Evolutionary conservation across 2,329 filamentous ascomycete genomes (phyloP).

Genomic region (Beauveria brongniartii): DNA sequence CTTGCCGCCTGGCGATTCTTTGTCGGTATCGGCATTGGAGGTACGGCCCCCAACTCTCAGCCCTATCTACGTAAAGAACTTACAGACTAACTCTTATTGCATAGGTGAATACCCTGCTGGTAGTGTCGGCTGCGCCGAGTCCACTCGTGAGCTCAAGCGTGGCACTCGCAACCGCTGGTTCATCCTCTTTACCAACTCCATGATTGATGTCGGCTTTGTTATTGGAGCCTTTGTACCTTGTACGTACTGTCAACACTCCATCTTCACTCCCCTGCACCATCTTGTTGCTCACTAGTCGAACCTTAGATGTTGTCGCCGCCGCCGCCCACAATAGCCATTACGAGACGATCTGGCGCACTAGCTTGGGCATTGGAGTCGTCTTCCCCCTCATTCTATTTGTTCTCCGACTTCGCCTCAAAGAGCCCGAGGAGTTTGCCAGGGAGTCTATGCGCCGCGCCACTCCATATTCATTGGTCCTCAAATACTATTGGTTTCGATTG

Average conservation of each 20-base stretch:
- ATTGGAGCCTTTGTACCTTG: slow-evolving; percentile 68
- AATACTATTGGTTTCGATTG: slow-evolving; percentile 69
- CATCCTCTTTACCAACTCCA: slow-evolving; percentile 80
- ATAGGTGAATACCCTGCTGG: slow-evolving; percentile 70
- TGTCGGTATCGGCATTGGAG: slow-evolving; percentile 69
- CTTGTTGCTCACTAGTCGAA: background rate
- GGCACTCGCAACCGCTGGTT: slow-evolving; percentile 88
- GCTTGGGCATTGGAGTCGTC: slow-evolving; percentile 69
- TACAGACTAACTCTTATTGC: background rate
- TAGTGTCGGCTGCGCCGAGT: slow-evolving; percentile 76
- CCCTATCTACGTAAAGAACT: background rate
- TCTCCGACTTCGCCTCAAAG: slow-evolving; percentile 63
- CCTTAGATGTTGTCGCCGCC: slow-evolving; percentile 41
- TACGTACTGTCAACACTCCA: slow-evolving; percentile 14
- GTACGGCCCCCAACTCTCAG: slow-evolving; percentile 25
- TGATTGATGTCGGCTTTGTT: slow-evolving; percentile 80
- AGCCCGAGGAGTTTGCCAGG: slow-evolving; percentile 68
- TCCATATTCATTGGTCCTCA: slow-evolving; percentile 46
- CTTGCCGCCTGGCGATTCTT: slow-evolving; percentile 82
- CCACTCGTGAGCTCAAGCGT: slow-evolving; percentile 69
- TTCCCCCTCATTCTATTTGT: slow-evolving; percentile 66
- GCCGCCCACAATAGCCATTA: slow-evolving; percentile 54
- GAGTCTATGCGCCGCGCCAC: slow-evolving; percentile 59
- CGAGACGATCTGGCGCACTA: slow-evolving; percentile 72
- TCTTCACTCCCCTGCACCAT: background rate